phyloP scores from a whole-genome alignment of 1,284 basidiomycete genomes.

The Tilletia setariae region DNA sequence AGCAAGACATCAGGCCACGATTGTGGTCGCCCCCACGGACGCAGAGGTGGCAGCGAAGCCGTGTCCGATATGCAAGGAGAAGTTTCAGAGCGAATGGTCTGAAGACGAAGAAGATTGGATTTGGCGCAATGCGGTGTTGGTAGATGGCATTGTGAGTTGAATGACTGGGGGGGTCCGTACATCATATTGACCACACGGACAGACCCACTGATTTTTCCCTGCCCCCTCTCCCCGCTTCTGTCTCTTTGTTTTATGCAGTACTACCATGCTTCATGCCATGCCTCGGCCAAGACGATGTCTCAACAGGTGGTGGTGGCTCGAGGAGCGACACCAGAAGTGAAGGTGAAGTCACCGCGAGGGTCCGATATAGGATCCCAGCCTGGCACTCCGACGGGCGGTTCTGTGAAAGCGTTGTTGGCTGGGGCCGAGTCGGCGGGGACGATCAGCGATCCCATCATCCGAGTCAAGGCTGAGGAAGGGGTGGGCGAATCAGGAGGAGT shows the following conservation, averaged over 20 bases:
- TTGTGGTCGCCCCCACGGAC: constrained; percentile 73
- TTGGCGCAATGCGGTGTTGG: constrained; percentile 84
- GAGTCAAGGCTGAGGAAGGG: constrained; percentile 17
- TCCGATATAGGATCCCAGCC: not conserved
- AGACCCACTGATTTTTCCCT: too few species aligned
- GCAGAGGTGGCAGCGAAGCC: constrained; percentile 77
- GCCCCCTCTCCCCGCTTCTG: too few species aligned
- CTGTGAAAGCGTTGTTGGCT: not conserved
- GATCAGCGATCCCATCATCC: not conserved
- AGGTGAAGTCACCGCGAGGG: not conserved
- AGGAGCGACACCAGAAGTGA: not conserved
- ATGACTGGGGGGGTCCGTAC: not conserved
- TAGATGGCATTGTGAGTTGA: constrained; percentile 61
- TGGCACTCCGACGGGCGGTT: not conserved
- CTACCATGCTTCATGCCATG: constrained; percentile 50
- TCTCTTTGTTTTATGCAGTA: constrained; percentile 27
- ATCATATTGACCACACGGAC: too few species aligned
- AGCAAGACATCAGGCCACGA: constrained; percentile 58
- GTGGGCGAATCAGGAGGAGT: not conserved
- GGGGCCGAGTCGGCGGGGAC: not conserved
- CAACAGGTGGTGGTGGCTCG: constrained; percentile 9
- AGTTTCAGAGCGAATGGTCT: constrained; percentile 82
- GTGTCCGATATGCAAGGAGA: constrained; percentile 96
- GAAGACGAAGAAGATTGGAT: constrained; percentile 99
- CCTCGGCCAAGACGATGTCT: constrained; percentile 49